Base-by-base conservation (phyloP, 495 filamentous ascomycete species). In the Friedmanniomyces endolithicus region DNA sequence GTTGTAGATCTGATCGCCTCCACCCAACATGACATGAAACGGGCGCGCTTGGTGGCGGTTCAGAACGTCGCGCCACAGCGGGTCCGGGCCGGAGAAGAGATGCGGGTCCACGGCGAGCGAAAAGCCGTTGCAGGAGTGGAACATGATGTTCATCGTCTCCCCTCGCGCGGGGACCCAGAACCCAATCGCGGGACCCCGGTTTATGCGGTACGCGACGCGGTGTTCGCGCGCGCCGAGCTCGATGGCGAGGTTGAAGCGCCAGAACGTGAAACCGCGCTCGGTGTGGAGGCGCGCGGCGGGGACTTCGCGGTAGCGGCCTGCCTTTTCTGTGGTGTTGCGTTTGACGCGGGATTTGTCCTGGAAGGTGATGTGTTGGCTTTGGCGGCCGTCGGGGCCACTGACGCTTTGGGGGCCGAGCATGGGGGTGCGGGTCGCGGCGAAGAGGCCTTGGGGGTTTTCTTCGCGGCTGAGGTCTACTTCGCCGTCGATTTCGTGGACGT, bases 11-110 rank as follows among this genome's bases (percentile, higher is more conserved):
- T 98, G 92, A 67, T 98, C 92, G 48, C 92, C 92, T 48, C 92
- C 92, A 31, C 92, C 94, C 59, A 98, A 79, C 94, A 98, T 97
- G 37, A 95, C 89, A 70, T 98, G 92, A 71, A 97, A 97, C 16
- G 92, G 92, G 43, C 83, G 83, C 48, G 81, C 86, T 67, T 94
- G 89, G 67, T 98, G 92, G 25, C 81, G 85, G 62, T 95, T 94
- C 46, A 98, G 75, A 17, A 97, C 86, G 64, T 98, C 92, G 56
- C 89, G 81, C 92, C 92, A 98, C 68, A 98, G 74, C 11, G 92
- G 94, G 74, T 98, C 92, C 1, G 92, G 92, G 0, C 92, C 92
- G 62, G 82, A 86, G 68, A 96, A 83, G 44, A 78, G 70, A 63
- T 89, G 71, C 0, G 89, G 67, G 55, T 96, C 79, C 48, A 87